Evolutionary conservation across 1,284 basidiomycete species (phyloP), one percentile per base, ranked within the genome.

Genomic region (Coniophora puteana): DNA sequence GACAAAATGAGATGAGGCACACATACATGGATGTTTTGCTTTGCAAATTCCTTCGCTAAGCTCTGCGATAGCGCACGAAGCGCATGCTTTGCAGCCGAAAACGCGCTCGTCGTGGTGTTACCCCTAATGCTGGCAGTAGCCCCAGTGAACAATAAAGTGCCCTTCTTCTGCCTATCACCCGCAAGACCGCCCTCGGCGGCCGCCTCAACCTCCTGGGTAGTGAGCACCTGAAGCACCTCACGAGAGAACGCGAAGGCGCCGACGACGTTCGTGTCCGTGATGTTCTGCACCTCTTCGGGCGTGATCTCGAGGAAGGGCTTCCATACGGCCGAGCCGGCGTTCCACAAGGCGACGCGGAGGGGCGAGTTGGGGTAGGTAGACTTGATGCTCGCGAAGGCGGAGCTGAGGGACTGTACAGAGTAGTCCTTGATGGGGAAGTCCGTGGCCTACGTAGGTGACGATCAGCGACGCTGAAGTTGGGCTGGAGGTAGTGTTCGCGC

Each of bases 11-110:
- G 18, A 38, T 0, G 7, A 4, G 4, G 29, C 24, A 20, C 13
- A 60, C 70, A 38, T 13, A 82, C 84, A 61, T 90, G 85, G 40
- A 90, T 88, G 50, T 88, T 86, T 45, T 89, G 65, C 55, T 80
- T 80, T 13, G 81, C 81, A 54, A 89, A 90, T 54, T 90, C 88
- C 59, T 89, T 87, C 22, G 77, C 78, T 56, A 90, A 62, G 44
- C 83, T 86, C 67, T 90, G 86, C 10, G 78, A 77, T 35, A 90
- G 61, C 0, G 80, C 80, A 24, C 87, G 66, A 45, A 79, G 44
- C 2, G 74, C 86, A 43, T 76, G 76, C 62, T 89, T 90, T 3
- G 79, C 78, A 3, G 80, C 77, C 4, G 85, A 69, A 48, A 90
- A 86, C 3, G 71, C 74, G 37, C 81, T 81, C 0, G 84, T 89